Evolutionary conservation across 441 rosid genomes (phyloP).

Genomic region (Erysimum cheiri): DNA sequence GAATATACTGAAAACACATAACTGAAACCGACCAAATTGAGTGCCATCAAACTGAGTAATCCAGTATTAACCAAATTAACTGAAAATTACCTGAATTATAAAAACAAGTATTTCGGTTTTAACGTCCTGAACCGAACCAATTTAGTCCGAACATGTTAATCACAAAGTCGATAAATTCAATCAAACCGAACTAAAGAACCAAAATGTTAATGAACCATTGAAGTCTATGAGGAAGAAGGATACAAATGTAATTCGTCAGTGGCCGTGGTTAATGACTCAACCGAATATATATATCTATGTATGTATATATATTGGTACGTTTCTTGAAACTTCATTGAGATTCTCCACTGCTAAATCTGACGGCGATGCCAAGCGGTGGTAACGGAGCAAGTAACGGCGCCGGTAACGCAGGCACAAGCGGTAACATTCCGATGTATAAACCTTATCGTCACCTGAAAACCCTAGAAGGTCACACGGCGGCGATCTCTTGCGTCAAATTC

Average conservation of each 20-base stretch:
- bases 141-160: too few species aligned
- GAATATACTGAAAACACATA: background rate
- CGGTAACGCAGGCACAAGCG: slow-evolving; percentile 31
- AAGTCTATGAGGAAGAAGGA: background rate
- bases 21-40: background rate
- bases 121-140: background rate
- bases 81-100: background rate
- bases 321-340: background rate
- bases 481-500: slow-evolving; percentile 87
- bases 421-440: slow-evolving; percentile 50
- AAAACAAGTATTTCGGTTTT: too few species aligned
- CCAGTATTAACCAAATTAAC: too few species aligned
- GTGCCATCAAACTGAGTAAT: background rate
- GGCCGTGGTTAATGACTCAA: background rate
- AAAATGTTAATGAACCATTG: background rate
- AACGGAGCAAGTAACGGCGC: slow-evolving; percentile 40
- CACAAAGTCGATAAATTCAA: background rate
- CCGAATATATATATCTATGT: background rate
- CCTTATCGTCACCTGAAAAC: slow-evolving; percentile 71
- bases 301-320: too few species aligned
- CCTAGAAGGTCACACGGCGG: slow-evolving; percentile 64
- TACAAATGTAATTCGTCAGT: background rate
- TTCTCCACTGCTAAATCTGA: background rate
- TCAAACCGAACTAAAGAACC: background rate
- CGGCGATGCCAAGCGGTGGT: slow-evolving; percentile 48